These are phyloP conservation scores for Tuber brumale DNA, from an alignment of 495 filamentous ascomycete genomes.

Conservation along the genomic window DNA sequence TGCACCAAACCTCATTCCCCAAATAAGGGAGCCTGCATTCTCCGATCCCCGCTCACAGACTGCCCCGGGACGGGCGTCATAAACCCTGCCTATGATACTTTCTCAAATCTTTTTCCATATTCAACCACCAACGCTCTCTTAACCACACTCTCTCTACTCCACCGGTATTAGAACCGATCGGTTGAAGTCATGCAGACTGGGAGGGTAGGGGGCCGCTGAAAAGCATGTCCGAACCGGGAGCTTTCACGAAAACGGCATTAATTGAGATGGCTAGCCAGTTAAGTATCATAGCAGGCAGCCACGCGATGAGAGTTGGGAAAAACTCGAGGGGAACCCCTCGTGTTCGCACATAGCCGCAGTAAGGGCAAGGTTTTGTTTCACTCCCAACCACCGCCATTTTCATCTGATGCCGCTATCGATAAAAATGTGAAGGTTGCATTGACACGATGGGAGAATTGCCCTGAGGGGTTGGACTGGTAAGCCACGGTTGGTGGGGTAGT, in stretches of 20 bases:
- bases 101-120: neutral
- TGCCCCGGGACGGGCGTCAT: neutral
- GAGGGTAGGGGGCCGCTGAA: neutral
- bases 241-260: neutral
- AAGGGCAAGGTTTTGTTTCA: neutral
- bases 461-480: neutral
- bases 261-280: neutral
- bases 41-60: neutral
- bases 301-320: neutral
- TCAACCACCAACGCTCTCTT: neutral
- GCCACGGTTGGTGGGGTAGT: slow-evolving; percentile 2
- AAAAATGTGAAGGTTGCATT: neutral
- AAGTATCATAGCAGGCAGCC: neutral
- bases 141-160: neutral
- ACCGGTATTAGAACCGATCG: neutral
- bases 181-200: neutral
- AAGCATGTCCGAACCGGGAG: neutral
- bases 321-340: neutral
- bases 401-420: neutral
- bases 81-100: neutral
- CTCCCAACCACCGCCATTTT: slow-evolving; percentile 3
- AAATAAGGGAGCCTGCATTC: neutral
- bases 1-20: neutral
- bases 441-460: neutral
- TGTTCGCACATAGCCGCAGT: neutral